Conservation (phyloP, 2,329 filamentous ascomycete species). For the Beauveria varroae region DNA sequence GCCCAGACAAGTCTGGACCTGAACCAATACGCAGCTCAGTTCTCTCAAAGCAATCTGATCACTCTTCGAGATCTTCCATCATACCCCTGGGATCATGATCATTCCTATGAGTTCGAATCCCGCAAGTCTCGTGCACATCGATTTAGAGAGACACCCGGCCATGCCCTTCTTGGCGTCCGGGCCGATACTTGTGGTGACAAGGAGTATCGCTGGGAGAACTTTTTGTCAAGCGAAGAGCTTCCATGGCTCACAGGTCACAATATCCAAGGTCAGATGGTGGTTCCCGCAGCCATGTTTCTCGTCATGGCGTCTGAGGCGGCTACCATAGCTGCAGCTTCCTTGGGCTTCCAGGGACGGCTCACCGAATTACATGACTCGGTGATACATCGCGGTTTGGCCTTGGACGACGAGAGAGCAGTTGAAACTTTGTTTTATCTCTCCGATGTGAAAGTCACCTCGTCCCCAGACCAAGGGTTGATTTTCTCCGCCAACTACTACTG, state of each 20-base stretch:
- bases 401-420: slow-evolving; percentile 5
- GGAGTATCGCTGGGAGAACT: slow-evolving; percentile 14
- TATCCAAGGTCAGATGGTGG: slow-evolving; percentile 35
- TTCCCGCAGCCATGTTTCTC: slow-evolving; percentile 27
- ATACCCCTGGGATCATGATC: slow-evolving; percentile 8
- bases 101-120: background rate
- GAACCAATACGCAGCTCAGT: background rate
- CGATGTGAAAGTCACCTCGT: background rate
- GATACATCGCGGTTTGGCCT: slow-evolving; percentile 12
- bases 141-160: background rate
- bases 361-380: slow-evolving; percentile 4
- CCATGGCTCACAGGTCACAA: slow-evolving; percentile 35
- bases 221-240: slow-evolving; percentile 12
- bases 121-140: background rate
- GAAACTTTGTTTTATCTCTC: slow-evolving; percentile 10
- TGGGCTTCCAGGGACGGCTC: background rate
- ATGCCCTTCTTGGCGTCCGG: slow-evolving; percentile 4
- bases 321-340: background rate
- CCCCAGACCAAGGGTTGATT: background rate
- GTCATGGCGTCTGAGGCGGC: slow-evolving; percentile 18
- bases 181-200: background rate
- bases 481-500: background rate
- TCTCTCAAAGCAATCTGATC: background rate
- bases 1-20: background rate
- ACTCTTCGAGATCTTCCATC: background rate